phyloP scores from a whole-genome alignment of 2,329 filamentous ascomycete species.

The Hypomyces perniciosus region DNA sequence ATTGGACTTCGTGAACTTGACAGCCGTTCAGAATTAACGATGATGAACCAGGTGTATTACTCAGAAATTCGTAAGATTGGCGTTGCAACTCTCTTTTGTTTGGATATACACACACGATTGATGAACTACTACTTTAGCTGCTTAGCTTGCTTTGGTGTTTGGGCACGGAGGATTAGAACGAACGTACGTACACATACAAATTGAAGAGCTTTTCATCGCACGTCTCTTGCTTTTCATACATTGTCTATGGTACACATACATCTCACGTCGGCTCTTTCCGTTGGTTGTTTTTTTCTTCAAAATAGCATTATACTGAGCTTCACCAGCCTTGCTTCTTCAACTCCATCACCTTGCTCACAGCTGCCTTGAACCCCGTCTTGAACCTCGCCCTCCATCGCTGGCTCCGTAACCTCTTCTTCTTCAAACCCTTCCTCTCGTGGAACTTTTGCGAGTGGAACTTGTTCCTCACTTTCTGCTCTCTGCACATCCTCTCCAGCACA shows the following conservation, averaged over 20 bases:
- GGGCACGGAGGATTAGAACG: no score
- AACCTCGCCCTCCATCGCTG: constrained; percentile 66
- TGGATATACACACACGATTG: constrained; percentile 2
- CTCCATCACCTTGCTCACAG: constrained; percentile 58
- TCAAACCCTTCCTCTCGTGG: constrained; percentile 70
- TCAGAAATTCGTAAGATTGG: background rate
- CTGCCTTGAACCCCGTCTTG: constrained; percentile 59
- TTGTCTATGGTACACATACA: constrained; percentile 6
- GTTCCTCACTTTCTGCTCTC: constrained; percentile 49
- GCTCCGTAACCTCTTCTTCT: constrained; percentile 67
- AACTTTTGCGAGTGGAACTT: constrained; percentile 58
- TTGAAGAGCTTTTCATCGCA: background rate
- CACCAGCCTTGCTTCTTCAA: constrained; percentile 77
- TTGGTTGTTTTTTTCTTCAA: background rate
- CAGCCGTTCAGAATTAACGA: background rate
- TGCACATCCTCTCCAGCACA: constrained; percentile 33
- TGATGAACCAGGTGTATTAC: background rate
- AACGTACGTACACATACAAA: background rate
- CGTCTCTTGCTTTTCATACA: constrained; percentile 8
- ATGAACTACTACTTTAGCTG: background rate
- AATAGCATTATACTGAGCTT: background rate
- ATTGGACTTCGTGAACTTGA: constrained; percentile 17
- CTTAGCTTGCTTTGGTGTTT: no score
- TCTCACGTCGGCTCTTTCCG: background rate
- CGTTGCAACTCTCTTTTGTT: background rate